A percentile compares a stretch with the other conserved stretches of the same genome.
Conservation (phyloP, 2,329 filamentous ascomycete species). For the Penicillium sp. region DNA sequence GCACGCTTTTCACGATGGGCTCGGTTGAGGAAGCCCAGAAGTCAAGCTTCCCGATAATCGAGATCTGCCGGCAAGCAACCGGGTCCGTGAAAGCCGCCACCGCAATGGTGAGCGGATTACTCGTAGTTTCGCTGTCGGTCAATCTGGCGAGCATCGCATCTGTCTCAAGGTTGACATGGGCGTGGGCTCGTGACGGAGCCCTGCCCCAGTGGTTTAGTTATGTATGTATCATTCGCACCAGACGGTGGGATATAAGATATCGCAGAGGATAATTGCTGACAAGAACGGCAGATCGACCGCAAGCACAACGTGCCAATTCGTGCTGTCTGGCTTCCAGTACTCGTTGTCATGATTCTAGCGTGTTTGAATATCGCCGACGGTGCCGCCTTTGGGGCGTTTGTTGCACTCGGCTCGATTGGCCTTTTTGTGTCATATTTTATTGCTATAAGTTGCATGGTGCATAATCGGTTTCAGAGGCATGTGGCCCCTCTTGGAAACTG, state of each 20-base stretch:
- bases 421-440: slow-evolving; percentile 45
- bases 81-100: slow-evolving; percentile 44
- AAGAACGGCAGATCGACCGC: slow-evolving; percentile 29
- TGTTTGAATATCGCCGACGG: slow-evolving; percentile 43
- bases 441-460: slow-evolving; percentile 38
- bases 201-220: slow-evolving; percentile 36
- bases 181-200: slow-evolving; percentile 51
- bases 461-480: slow-evolving; percentile 30
- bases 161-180: slow-evolving; percentile 51
- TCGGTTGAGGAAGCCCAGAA: slow-evolving; percentile 36
- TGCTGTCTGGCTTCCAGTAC: slow-evolving; percentile 36
- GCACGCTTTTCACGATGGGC: slow-evolving; percentile 48
- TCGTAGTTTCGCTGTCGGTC: slow-evolving; percentile 40
- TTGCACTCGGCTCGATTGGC: slow-evolving; percentile 30
- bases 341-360: slow-evolving; percentile 36
- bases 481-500: slow-evolving; percentile 30
- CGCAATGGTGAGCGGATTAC: slow-evolving; percentile 34
- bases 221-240: slow-evolving; percentile 4
- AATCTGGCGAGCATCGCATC: slow-evolving; percentile 48
- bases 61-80: slow-evolving; percentile 44
- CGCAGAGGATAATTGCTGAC: background rate
- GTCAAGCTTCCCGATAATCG: slow-evolving; percentile 44
- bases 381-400: slow-evolving; percentile 42
- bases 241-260: background rate
- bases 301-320: slow-evolving; percentile 37